Conservation (phyloP, 768 basidiomycete species). For the Rhodotorula diobovata region DNA sequence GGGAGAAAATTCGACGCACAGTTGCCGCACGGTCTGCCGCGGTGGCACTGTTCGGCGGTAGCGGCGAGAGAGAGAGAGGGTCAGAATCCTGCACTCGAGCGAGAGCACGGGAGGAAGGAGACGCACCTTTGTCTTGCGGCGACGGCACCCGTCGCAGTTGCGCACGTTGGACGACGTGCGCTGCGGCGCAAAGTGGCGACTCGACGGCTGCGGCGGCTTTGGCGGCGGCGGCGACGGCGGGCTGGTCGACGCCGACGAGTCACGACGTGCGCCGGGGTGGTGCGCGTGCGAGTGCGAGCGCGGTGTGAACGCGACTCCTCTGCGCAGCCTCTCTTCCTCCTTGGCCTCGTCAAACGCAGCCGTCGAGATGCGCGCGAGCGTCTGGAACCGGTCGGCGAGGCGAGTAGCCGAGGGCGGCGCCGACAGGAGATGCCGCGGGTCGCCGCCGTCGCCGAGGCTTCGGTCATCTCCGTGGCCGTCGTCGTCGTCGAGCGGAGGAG, state of each 20-base stretch:
- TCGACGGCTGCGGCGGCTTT: no score
- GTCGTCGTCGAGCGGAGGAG: no score
- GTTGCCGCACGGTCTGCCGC: background rate
- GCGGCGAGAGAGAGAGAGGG: background rate
- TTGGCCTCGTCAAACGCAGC: background rate
- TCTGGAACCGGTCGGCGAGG: background rate
- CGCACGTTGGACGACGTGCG: background rate
- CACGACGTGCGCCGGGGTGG: background rate
- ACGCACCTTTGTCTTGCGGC: background rate
- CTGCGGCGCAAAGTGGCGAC: background rate
- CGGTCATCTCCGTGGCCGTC: no score
- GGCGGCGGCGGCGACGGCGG: no score
- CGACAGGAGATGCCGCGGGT: background rate
- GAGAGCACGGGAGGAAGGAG: background rate
- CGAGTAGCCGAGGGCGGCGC: no score
- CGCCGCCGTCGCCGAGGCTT: no score
- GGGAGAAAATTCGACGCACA: background rate
- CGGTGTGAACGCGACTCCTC: no score
- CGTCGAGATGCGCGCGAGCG: background rate
- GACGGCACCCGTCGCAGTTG: background rate
- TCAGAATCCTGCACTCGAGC: background rate
- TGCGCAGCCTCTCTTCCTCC: no score
- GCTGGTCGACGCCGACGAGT: background rate
- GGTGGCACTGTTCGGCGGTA: background rate
- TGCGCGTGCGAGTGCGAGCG: no score